A percentile compares a stretch with the other conserved stretches of the same genome.
phyloP scores from a whole-genome alignment of 2,329 filamentous ascomycete species.

The Zasmidium angulare region DNA sequence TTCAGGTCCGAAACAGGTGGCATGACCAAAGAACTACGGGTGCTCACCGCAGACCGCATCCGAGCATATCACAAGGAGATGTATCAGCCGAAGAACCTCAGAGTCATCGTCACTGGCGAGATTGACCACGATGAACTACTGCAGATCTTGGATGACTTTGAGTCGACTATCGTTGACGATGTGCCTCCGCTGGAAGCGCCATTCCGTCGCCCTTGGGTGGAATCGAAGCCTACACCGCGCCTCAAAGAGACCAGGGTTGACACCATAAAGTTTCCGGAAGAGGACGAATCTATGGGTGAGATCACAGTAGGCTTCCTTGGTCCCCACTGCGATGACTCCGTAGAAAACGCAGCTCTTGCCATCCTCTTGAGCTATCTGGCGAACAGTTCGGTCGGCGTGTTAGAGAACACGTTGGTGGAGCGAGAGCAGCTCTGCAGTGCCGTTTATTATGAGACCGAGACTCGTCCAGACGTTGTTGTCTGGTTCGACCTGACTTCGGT shows the following conservation, averaged over 20 bases:
- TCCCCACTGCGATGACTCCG: constrained; percentile 69
- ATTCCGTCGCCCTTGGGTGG: constrained; percentile 87
- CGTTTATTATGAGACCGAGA: constrained; percentile 75
- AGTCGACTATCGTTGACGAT: constrained; percentile 78
- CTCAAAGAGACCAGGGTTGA: constrained; percentile 72
- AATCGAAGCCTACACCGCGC: constrained; percentile 74
- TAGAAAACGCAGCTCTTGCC: constrained; percentile 67
- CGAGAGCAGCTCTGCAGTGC: constrained; percentile 88
- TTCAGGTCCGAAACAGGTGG: constrained; percentile 98
- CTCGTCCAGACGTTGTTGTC: constrained; percentile 77
- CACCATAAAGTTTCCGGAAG: constrained; percentile 88
- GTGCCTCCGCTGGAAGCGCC: constrained; percentile 73
- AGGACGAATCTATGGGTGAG: constrained; percentile 91
- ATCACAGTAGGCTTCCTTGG: constrained; percentile 84
- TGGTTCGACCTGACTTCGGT: constrained; percentile 86
- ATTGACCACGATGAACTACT: constrained; percentile 80
- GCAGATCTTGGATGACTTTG: constrained; percentile 80
- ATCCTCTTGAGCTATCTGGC: constrained; percentile 83
- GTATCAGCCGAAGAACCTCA: constrained; percentile 97
- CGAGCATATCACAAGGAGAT: constrained; percentile 93
- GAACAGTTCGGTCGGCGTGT: constrained; percentile 85
- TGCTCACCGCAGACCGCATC: constrained; percentile 84
- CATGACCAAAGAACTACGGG: constrained; percentile 86
- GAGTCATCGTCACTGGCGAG: constrained; percentile 87
- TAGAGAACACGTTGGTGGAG: constrained; percentile 91